phyloP scores from a whole-genome alignment of 2,329 filamentous ascomycete species.

The Fusarium robinianum region DNA sequence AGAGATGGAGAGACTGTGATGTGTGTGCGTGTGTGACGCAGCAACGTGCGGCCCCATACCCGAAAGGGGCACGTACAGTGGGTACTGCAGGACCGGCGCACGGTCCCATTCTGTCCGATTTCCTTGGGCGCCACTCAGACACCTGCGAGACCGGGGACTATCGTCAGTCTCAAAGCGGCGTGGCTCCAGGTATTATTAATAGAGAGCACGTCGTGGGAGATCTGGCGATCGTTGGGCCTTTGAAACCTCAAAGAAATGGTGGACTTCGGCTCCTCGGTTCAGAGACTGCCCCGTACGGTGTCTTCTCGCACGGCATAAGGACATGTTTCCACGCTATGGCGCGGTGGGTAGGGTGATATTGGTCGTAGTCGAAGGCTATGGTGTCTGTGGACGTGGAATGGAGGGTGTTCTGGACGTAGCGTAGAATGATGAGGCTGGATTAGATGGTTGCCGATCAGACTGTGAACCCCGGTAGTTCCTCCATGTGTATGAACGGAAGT shows the following conservation, averaged over 20 bases:
- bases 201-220: constrained; percentile 20
- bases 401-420: constrained; percentile 28
- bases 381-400: too few species aligned
- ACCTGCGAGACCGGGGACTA: constrained; percentile 10
- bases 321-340: too few species aligned
- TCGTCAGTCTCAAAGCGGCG: constrained; percentile 24
- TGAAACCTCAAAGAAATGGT: constrained; percentile 25
- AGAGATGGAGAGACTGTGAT: constrained; percentile 13
- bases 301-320: too few species aligned
- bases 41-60: constrained; percentile 34
- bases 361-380: neutral
- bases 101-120: constrained; percentile 25
- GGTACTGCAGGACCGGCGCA: constrained; percentile 27
- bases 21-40: constrained; percentile 32
- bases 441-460: constrained; percentile 12
- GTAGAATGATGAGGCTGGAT: constrained; percentile 28
- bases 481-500: too few species aligned
- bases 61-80: constrained; percentile 34
- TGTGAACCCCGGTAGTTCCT: constrained; percentile 17
- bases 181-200: constrained; percentile 33
- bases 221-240: constrained; percentile 16
- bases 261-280: constrained; percentile 16
- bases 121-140: constrained; percentile 7
- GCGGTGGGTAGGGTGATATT: too few species aligned
- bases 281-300: too few species aligned